Percentiles rank a stretch among this genome's conserved stretches.
Evolutionary conservation across 2,329 filamentous ascomycete genomes (phyloP).

Genomic region (Xylaria polymorpha): DNA sequence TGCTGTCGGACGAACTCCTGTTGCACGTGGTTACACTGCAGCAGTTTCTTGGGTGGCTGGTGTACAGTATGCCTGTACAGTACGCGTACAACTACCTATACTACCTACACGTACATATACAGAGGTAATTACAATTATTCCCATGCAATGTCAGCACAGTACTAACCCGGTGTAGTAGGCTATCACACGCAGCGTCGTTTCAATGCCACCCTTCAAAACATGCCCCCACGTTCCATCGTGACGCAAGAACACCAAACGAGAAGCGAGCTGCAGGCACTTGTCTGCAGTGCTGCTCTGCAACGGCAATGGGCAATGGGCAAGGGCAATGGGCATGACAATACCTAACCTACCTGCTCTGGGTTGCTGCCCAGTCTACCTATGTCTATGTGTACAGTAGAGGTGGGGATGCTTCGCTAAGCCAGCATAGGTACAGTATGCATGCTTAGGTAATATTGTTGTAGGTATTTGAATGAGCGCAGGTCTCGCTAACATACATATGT

Average conservation of each 20-base stretch:
- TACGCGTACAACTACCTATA: too few species aligned
- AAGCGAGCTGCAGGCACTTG: constrained; percentile 3
- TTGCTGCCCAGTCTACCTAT: too few species aligned
- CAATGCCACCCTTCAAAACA: constrained; percentile 2
- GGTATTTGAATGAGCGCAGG: neutral
- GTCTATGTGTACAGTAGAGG: too few species aligned
- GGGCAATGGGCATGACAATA: neutral
- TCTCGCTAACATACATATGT: neutral
- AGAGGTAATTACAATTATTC: constrained; percentile 10
- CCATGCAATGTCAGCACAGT: constrained; percentile 15
- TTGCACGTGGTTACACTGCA: neutral
- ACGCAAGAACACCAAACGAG: neutral
- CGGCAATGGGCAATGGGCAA: neutral
- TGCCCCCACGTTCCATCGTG: neutral
- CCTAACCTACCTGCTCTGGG: too few species aligned
- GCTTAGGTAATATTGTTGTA: constrained; percentile 1
- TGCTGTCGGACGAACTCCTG: neutral
- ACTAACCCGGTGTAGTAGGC: neutral
- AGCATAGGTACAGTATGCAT: neutral
- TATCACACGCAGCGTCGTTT: neutral
- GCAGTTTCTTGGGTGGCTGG: neutral
- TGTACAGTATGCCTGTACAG: too few species aligned
- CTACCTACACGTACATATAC: too few species aligned
- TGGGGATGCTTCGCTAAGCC: neutral
- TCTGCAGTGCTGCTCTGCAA: constrained; percentile 4